These are phyloP conservation scores for Capsella rubella DNA, from an alignment of 441 rosid species.

Conservation along the genomic window DNA sequence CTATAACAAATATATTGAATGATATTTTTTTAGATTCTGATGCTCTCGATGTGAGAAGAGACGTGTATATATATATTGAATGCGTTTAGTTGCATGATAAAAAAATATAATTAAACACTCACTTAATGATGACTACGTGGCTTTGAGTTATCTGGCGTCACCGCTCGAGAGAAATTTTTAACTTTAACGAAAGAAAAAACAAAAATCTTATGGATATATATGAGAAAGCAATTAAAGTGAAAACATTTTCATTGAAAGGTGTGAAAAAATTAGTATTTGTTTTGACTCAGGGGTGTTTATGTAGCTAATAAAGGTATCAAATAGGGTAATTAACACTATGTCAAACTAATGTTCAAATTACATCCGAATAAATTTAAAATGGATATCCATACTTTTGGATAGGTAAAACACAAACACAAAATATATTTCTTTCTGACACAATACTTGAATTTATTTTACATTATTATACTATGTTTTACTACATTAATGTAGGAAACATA, in stretches of 20 bases:
- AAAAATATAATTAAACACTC: neutral
- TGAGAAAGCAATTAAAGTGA: slow-evolving; percentile 17
- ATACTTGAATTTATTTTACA: no score
- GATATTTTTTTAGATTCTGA: neutral
- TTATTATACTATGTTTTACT: no score
- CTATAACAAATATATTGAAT: neutral
- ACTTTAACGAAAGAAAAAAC: slow-evolving; percentile 9
- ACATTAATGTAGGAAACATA: neutral
- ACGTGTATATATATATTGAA: neutral
- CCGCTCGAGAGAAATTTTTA: neutral
- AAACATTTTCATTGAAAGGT: slow-evolving; percentile 3
- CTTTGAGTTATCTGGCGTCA: slow-evolving; percentile 32
- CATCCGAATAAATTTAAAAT: neutral
- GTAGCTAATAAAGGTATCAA: neutral
- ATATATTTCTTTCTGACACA: no score
- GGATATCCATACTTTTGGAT: neutral
- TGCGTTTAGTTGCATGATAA: neutral
- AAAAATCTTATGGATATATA: slow-evolving; percentile 3
- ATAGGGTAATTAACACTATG: neutral
- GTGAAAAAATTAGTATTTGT: neutral
- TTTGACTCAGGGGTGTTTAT: slow-evolving; percentile 14
- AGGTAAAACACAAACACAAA: neutral
- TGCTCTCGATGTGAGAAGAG: slow-evolving; percentile 17
- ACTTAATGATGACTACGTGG: slow-evolving; percentile 24
- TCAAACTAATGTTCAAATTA: neutral